Base-by-base conservation (phyloP, 345 rosid genomes). In the Pistacia atlantica region DNA sequence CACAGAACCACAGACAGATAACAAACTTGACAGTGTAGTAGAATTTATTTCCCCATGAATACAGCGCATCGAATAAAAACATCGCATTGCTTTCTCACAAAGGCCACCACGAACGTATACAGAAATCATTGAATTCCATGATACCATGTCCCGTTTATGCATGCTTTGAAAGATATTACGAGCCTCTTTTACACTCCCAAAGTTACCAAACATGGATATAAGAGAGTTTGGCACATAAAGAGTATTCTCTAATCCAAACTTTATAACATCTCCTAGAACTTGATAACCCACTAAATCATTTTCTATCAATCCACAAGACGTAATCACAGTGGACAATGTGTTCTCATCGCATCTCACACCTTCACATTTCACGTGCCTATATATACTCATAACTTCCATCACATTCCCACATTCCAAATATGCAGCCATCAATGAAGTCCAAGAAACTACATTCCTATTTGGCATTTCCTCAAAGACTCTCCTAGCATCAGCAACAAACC, bases 361-460 rank as follows among this genome's bases (percentile, higher is more conserved):
- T 81, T 86, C 94, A 69, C 42, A 31, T 67, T 84, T 88, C 98
- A 95, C 89, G 48, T 65, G 57, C 69, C 20, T 74, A 82, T 67
- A 95, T 16, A 87, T 61, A 69, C 66, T 77, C 33, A 95, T 61
- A 17, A 91, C 98, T 75, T 83, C 86, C 37, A 74, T 65, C 4
- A 90, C 82, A 65, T 88, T 87, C 77, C 90, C 90, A 66, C 70
- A 77, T 79, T 89, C 90, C 72, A 81, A 71, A 81, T 85, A 89
- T 58, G 92, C 86, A 81, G 83, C 90, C 98, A 95, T 93, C 84
- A 95, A 71, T 31, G 98, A 91, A 80, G 98, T 95, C 98, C 98
- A 93, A 55, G 98, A 89, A 74, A 91, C 98, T 5, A 93, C 92
- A 76, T 95, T 95, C 76, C 85, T 85, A 61, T 84, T 74, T 0